Base-by-base conservation (phyloP, 179 eudicot species). In the Gypsophila paniculata region DNA sequence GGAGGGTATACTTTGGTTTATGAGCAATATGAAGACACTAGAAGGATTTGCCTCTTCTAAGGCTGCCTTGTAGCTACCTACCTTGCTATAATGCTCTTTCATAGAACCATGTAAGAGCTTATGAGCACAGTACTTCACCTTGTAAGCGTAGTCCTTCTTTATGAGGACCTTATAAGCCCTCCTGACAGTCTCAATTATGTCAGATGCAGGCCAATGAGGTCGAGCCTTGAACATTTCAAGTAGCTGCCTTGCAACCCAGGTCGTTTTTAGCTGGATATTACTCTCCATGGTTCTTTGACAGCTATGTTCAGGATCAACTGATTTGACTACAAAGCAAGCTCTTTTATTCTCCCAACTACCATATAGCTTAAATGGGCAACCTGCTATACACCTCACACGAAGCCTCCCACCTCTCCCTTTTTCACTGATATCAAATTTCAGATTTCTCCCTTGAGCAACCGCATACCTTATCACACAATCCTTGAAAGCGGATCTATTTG, bases 391-490 rank as follows among this genome's bases (percentile, higher is more conserved):
- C 19, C 42, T 61, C 1, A 61, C 65, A 2, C 49, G 0, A 36
- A 64, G 49, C 23, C 68, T 64, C 15, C 38, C n/a, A 14, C 39
- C 19, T 25, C 36, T 25, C 7, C 9, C 17, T 14, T 66, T 39
- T 13, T 66, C 38, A 66, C 70, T 66, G 12, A 66, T 13, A 46
- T 58, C 32, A 58, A 23, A 19, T 7, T 13, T 58, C 0, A 58
- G 7, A 58, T 58, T 22, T 22, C n/a, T 51, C 3, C 55, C 55
- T 14, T 51, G 55, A 51, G 55, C 55, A 9, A 64, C 17, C 4
- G 68, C 49, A 64, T 64, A 64, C 49, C 19, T 15, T 5, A 5
- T 38, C 5, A 64, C 51, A 64, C 23, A n/a, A n/a, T 64, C 68
- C 23, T n/a, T 64, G 38, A 64, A 64, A 5, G 12, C 49, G 19